Evolutionary conservation across 306 rosid species (phyloP).

Genomic region (Canavalia gladiata): DNA sequence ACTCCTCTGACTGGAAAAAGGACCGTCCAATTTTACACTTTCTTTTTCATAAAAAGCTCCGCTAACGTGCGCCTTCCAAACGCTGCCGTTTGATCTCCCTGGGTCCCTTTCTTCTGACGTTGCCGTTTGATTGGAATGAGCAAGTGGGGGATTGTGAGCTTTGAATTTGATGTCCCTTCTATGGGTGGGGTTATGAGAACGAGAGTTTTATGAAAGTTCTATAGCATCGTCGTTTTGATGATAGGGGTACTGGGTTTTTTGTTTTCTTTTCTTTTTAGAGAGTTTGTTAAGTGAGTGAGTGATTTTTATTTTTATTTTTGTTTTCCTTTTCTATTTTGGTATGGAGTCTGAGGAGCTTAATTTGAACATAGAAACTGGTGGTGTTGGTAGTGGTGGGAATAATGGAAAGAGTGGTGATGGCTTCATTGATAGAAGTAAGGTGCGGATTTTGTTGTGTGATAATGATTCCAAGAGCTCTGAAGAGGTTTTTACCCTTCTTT

Average conservation of each 20-base stretch:
- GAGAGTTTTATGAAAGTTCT: slow-evolving; percentile 44
- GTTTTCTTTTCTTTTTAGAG: not conserved
- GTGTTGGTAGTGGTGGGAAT: slow-evolving; percentile 41
- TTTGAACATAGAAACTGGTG: slow-evolving; percentile 65
- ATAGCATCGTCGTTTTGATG: slow-evolving; percentile 37
- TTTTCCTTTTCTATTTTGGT: not conserved
- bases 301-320: not conserved
- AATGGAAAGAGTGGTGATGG: slow-evolving; percentile 68
- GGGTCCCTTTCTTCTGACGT: not conserved
- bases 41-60: not conserved
- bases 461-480: slow-evolving; percentile 78
- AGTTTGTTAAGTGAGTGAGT: slow-evolving; percentile 32
- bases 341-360: slow-evolving; percentile 70
- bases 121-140: not conserved
- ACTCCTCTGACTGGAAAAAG: not conserved
- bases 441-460: slow-evolving; percentile 93
- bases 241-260: not conserved
- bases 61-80: slow-evolving; percentile 61
- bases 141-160: not conserved
- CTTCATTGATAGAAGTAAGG: slow-evolving; percentile 92
- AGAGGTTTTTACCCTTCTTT: slow-evolving; percentile 83
- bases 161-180: slow-evolving; percentile 24
- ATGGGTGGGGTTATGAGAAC: slow-evolving; percentile 47
- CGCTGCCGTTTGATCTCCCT: slow-evolving; percentile 20
- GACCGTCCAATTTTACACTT: not conserved